A percentile compares a stretch with the other conserved stretches of the same genome.
Evolutionary conservation across 805 yeast species (phyloP).

Genomic region (Peterozyma xylosa): DNA sequence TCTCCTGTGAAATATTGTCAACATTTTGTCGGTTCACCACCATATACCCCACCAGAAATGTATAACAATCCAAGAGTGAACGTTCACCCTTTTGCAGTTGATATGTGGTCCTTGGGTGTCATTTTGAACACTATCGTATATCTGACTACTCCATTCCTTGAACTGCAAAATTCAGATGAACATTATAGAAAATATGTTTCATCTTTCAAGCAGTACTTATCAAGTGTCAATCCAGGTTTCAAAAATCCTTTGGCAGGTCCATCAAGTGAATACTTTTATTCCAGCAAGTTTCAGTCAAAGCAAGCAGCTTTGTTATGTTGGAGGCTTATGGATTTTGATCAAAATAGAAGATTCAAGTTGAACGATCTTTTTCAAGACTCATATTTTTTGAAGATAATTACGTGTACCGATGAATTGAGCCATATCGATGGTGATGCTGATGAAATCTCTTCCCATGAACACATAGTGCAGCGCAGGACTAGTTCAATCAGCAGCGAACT

Average conservation of each 20-base stretch:
- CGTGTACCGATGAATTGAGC: conserved; percentile 44
- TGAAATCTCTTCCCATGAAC: conserved; percentile 8
- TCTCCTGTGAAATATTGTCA: conserved; percentile 28
- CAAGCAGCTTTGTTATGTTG: conserved; percentile 67
- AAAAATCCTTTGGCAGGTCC: conserved; percentile 49
- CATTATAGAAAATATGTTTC: conserved; percentile 49
- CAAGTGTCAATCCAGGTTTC: conserved; percentile 34
- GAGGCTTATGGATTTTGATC: conserved; percentile 64
- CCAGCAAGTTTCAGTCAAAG: conserved; percentile 47
- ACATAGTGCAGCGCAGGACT: neutral
- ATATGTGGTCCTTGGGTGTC: conserved; percentile 69
- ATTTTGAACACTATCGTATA: conserved; percentile 52
- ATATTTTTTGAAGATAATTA: conserved; percentile 53
- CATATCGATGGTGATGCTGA: conserved; percentile 5
- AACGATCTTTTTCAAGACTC: conserved; percentile 51
- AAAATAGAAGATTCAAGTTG: conserved; percentile 44
- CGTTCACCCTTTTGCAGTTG: conserved; percentile 58
- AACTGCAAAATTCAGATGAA: conserved; percentile 37
- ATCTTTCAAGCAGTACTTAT: conserved; percentile 32
- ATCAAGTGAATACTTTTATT: conserved; percentile 66
- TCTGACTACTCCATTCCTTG: conserved; percentile 52
- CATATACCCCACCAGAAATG: conserved; percentile 76
- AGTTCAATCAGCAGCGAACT: neutral
- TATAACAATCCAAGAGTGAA: conserved; percentile 26
- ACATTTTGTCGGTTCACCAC: conserved; percentile 70